A percentile compares a stretch with the other conserved stretches of the same genome.
phyloP scores from a whole-genome alignment of 495 filamentous ascomycete genomes.

The Daldinia childiae region DNA sequence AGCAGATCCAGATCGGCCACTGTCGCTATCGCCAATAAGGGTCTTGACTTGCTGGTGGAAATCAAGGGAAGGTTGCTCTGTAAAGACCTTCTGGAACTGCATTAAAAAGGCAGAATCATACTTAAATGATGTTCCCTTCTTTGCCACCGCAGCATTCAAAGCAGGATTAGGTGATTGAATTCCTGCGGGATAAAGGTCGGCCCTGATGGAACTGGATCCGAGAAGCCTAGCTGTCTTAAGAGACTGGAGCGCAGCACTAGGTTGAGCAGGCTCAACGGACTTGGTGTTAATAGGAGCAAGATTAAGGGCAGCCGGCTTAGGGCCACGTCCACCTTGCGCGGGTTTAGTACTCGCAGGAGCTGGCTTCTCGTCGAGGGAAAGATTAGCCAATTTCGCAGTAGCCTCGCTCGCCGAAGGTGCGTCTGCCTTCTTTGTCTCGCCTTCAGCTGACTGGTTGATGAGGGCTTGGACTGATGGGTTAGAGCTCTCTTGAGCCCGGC shows the following conservation, averaged over 20 bases:
- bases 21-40: constrained; percentile 77
- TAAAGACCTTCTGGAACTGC: constrained; percentile 95
- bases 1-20: constrained; percentile 74
- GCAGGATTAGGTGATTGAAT: constrained; percentile 90
- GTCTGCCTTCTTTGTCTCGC: constrained; percentile 41
- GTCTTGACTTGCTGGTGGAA: constrained; percentile 89
- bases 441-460: constrained; percentile 41
- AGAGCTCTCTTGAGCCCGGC: constrained; percentile 48
- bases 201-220: constrained; percentile 56
- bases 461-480: constrained; percentile 50
- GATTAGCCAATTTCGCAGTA: constrained; percentile 54
- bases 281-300: constrained; percentile 77
- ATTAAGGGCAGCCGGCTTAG: constrained; percentile 84
- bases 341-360: constrained; percentile 64
- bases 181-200: constrained; percentile 80
- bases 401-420: constrained; percentile 49
- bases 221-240: constrained; percentile 88
- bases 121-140: constrained; percentile 82
- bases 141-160: constrained; percentile 77
- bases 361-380: constrained; percentile 57
- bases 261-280: constrained; percentile 85
- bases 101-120: constrained; percentile 96
- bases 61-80: constrained; percentile 91
- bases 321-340: constrained; percentile 62
- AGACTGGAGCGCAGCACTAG: constrained; percentile 89